Percentiles rank a stretch among this genome's conserved stretches.
phyloP scores from a whole-genome alignment of 1,139 yeast species.

The Candida frijolesensis region DNA sequence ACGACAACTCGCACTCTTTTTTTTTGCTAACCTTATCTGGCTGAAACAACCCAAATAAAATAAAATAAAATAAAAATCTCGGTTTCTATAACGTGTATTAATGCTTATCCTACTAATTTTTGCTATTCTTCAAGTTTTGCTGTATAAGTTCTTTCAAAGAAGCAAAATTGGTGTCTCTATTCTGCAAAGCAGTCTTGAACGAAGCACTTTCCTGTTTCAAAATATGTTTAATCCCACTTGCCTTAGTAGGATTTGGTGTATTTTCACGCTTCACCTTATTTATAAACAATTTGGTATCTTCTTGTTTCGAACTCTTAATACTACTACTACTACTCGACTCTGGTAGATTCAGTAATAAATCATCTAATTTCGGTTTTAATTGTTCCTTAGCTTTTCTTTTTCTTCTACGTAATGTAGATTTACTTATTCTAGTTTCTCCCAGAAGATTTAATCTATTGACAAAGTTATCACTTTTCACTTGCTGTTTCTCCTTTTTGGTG shows the following conservation, averaged over 20 bases:
- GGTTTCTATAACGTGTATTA: not conserved
- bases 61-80: not conserved
- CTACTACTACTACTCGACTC: constrained; percentile 7
- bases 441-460: constrained; percentile 26
- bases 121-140: constrained; percentile 14
- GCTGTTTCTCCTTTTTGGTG: constrained; percentile 57
- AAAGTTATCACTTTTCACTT: constrained; percentile 32
- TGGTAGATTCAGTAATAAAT: constrained; percentile 55
- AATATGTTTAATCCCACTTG: constrained; percentile 57
- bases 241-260: constrained; percentile 60
- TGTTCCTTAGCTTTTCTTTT: constrained; percentile 65
- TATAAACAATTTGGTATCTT: constrained; percentile 15
- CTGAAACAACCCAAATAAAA: not conserved
- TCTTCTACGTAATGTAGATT: constrained; percentile 65
- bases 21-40: not conserved
- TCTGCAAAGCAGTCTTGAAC: constrained; percentile 56
- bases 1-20: no score
- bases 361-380: constrained; percentile 66
- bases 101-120: not conserved
- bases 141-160: constrained; percentile 52
- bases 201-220: constrained; percentile 56
- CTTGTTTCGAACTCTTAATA: not conserved
- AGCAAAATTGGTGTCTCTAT: constrained; percentile 58
- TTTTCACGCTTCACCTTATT: constrained; percentile 37
- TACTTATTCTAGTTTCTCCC: constrained; percentile 52